These are phyloP conservation scores for Coelastrella sp. DNA, from an alignment of 139 green algal species.

Conservation along the genomic window DNA sequence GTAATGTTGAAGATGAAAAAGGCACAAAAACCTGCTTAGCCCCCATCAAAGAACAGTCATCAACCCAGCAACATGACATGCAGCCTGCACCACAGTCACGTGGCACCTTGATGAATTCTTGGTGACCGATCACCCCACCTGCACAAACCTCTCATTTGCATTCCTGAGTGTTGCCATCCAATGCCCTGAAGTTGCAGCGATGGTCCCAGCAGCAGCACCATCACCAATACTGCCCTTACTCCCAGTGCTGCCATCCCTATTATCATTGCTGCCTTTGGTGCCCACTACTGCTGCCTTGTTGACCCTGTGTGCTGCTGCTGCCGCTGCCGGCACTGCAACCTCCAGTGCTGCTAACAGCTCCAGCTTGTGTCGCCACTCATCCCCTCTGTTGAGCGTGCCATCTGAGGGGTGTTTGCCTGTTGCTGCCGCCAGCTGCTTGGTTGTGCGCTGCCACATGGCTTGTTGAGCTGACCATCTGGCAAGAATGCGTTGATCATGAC, in stretches of 20 bases:
- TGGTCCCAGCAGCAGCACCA: not conserved
- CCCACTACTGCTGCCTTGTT: not conserved
- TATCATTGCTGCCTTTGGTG: not conserved
- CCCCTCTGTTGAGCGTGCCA: not conserved
- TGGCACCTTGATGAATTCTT: not conserved
- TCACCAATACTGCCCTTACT: constrained; percentile 13
- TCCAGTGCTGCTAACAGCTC: constrained; percentile 35
- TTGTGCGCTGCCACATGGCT: not conserved
- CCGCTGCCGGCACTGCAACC: constrained; percentile 19
- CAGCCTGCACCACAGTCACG: too few relatives aligned
- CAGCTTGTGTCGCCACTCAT: constrained; percentile 34
- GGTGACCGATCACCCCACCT: constrained; percentile 2
- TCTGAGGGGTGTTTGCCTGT: constrained; percentile 8
- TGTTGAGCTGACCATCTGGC: constrained; percentile 32
- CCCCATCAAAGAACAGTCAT: too few relatives aligned
- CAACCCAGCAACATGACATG: too few relatives aligned
- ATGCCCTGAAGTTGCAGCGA: not conserved
- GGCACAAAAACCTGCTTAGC: too few relatives aligned
- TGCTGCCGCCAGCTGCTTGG: not conserved
- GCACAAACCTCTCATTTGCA: constrained; percentile 36
- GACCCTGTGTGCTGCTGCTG: constrained; percentile 1
- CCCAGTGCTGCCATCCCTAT: not conserved
- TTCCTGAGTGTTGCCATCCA: constrained; percentile 29
- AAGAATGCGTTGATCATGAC: constrained; percentile 28
- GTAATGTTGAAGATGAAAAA: too few relatives aligned